Percentiles rank a stretch among this genome's conserved stretches.
phyloP scores from a whole-genome alignment of 2,329 filamentous ascomycete species.

The Keithomyces neogunnii region DNA sequence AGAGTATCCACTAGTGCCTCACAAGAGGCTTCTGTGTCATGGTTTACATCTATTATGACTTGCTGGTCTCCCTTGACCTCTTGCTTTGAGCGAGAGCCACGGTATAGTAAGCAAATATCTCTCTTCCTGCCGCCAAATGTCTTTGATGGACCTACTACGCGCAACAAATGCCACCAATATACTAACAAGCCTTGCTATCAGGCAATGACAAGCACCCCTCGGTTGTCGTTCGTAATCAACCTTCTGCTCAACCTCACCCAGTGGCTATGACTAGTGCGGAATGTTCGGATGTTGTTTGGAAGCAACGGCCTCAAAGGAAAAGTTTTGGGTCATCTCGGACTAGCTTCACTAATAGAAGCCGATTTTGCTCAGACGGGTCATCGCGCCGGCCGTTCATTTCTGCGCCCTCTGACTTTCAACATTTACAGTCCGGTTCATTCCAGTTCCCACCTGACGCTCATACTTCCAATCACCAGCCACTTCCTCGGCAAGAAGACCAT shows the following conservation, averaged over 20 bases:
- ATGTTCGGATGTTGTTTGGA: conserved; percentile 11
- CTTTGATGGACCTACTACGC: background rate
- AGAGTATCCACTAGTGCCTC: conserved; percentile 33
- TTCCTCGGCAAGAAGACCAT: background rate
- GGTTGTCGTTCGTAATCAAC: conserved; percentile 20
- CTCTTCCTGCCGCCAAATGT: background rate
- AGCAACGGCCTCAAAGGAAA: conserved; percentile 11
- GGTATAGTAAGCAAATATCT: conserved; percentile 27
- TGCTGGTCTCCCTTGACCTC: conserved; percentile 35
- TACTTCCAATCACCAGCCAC: conserved; percentile 5
- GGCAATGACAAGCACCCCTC: conserved; percentile 20
- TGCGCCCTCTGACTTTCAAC: conserved; percentile 50
- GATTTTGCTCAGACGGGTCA: conserved; percentile 34
- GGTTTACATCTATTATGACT: conserved; percentile 35
- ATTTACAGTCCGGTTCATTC: conserved; percentile 42
- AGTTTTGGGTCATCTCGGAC: conserved; percentile 26
- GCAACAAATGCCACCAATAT: background rate
- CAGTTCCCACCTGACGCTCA: conserved; percentile 21
- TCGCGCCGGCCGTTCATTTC: conserved; percentile 50
- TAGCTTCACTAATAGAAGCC: conserved; percentile 37
- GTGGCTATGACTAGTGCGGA: conserved; percentile 16
- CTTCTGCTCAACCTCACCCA: conserved; percentile 18
- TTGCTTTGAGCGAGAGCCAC: conserved; percentile 29
- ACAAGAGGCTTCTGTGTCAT: conserved; percentile 34
- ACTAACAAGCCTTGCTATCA: conserved; percentile 6